Conservation (phyloP, 176 grass and related monocot genomes). For the Alloteropsis semialata region DNA sequence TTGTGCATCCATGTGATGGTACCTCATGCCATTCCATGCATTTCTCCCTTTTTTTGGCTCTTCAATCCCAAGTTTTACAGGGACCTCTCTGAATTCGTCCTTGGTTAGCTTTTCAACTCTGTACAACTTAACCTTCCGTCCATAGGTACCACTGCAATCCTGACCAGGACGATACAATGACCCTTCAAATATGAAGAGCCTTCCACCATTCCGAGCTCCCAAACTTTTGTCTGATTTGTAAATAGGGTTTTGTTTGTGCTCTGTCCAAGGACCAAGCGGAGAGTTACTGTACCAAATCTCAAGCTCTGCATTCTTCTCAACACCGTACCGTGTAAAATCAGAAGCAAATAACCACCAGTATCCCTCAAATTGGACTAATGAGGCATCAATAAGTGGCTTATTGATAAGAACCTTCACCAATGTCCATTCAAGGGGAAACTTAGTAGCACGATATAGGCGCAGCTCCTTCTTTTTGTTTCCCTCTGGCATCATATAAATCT, state of each 20-base stretch:
- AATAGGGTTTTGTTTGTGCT: constrained; percentile 91
- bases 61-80: constrained; percentile 64
- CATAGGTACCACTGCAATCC: constrained; percentile 90
- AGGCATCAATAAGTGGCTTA: constrained; percentile 80
- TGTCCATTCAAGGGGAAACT: constrained; percentile 94
- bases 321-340: constrained; percentile 79
- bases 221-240: constrained; percentile 91
- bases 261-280: constrained; percentile 86
- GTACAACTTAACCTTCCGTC: constrained; percentile 66
- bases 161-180: constrained; percentile 87
- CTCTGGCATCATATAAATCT: constrained; percentile 99
- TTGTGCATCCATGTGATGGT: constrained; percentile 85
- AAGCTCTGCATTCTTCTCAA: constrained; percentile 96
- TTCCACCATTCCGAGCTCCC: constrained; percentile 91
- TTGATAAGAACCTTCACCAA: constrained; percentile 86
- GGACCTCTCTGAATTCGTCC: constrained; percentile 89
- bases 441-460: constrained; percentile 84
- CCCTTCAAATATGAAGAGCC: constrained; percentile 82
- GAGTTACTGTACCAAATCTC: constrained; percentile 95
- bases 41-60: constrained; percentile 86
- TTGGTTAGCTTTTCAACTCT: constrained; percentile 87
- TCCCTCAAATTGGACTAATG: constrained; percentile 70
- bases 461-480: constrained; percentile 90
- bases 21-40: constrained; percentile 98
- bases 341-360: constrained; percentile 88